Evolutionary conservation across 768 basidiomycete genomes (phyloP).

Genomic region (Tylopilus subfusipes): DNA sequence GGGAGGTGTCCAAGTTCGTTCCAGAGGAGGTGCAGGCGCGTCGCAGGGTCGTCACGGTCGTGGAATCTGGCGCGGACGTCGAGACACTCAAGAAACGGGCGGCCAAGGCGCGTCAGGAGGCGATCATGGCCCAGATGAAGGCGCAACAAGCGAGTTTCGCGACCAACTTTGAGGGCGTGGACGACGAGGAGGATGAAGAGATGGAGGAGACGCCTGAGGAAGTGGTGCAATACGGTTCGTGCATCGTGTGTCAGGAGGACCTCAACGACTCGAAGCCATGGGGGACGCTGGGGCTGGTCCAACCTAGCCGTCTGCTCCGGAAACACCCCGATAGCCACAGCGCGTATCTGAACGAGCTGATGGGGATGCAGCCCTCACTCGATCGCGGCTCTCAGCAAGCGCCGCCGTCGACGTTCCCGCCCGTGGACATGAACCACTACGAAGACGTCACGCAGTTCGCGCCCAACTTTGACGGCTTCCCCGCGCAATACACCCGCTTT

Average conservation of each 20-base stretch:
- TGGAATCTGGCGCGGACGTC: conserved; percentile 40
- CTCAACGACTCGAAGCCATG: conserved; percentile 70
- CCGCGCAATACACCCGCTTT: conserved; percentile 69
- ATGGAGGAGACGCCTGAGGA: conserved; percentile 43
- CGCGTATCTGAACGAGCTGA: conserved; percentile 65
- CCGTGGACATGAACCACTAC: conserved; percentile 19
- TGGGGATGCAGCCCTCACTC: conserved; percentile 59
- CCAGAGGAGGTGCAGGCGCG: conserved; percentile 54
- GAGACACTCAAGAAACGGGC: conserved; percentile 78
- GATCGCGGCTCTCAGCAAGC: conserved; percentile 45
- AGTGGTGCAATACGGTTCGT: conserved; percentile 74
- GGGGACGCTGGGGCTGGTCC: conserved; percentile 82
- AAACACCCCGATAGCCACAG: conserved; percentile 66
- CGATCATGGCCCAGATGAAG: conserved; percentile 95
- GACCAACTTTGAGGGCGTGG: conserved; percentile 72
- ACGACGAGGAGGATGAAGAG: conserved; percentile 60
- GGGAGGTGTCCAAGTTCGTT: conserved; percentile 51
- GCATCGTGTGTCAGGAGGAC: conserved; percentile 98
- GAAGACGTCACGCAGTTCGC: conserved; percentile 39
- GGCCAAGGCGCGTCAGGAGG: conserved; percentile 86
- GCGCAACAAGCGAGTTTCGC: conserved; percentile 87
- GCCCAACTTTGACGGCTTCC: conserved; percentile 73
- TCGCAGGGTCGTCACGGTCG: conserved; percentile 41
- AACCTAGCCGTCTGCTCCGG: conserved; percentile 82
- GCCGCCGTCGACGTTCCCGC: conserved; percentile 35